Base-by-base conservation (phyloP, 1,139 yeast genomes). In the Candida glucosophila region DNA sequence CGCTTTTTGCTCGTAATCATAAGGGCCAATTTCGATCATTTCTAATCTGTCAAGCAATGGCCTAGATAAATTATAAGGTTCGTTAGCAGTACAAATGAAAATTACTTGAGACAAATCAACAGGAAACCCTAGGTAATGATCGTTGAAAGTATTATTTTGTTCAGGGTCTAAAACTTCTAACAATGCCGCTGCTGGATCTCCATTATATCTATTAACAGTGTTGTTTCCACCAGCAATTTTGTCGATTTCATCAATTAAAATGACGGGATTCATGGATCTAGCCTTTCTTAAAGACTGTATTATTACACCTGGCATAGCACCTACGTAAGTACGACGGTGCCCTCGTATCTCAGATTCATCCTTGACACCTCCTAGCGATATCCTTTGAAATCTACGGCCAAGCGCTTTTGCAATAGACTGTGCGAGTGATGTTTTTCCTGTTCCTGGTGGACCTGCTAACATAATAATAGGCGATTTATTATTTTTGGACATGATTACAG, bases 361-460 rank as follows among this genome's bases (percentile, higher is more conserved):
- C 35, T 80, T 74, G 23, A 86, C 66, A 27, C 96, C 96, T 21
- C 96, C 96, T 5, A 86, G 69, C 2, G 94, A 80, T 20, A 86
- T 68, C 31, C 95, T 63, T 52, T 85, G 93, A 47, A 85, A 82
- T 38, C 76, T 73, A 29, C 95, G 65, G 4, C 81, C 81, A 34
- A 86, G 56, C 2, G 93, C 73, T n/a, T 67, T 62, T 2, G 96
- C 95, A 28, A 86, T 75, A 0, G 94, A 80, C 45, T 77, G 77
- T 3, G 95, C 95, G 33, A 86, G 62, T 3, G 95, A 82, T 0
- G 96, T 86, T 48, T 86, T 86, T 20, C 96, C 96, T 5, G 86
- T 94, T 24, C 96, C 96, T 0, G 96, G 96, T 6, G 96, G 96
- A 0, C 96, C 96, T 3, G 86, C 86, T 32, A 88, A 61, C 52